Evolutionary conservation across 2,329 filamentous ascomycete species (phyloP), one percentile per base, ranked within the genome.

Genomic region (Fusarium newnesense): DNA sequence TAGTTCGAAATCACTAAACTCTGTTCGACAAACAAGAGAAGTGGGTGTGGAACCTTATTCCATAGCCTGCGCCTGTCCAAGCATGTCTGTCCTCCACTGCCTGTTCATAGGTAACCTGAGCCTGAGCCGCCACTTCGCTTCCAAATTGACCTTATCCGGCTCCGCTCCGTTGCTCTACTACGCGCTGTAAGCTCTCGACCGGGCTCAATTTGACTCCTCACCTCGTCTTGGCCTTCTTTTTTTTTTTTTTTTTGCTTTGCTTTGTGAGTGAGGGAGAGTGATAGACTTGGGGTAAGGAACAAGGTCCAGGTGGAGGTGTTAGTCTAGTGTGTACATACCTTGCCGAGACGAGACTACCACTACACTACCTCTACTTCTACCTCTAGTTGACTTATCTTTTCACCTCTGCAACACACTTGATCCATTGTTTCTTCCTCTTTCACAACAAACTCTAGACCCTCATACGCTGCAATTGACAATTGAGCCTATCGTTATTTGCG

Each of bases 1-100:
- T 64, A 40, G 54, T 50, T 60, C 60, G 44, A 53, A 59, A 50
- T 34, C 34, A 43, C 30, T 57, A 67, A 71, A 50, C 42, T 49
- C 56, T 44, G 44, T 50, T 57, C 26, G n/a, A 67, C 49, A 70
- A 53, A 46, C 36, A 58, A 65, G 66, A 74, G 71, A 46, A 58
- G 57, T 44, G 73, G 76, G 76, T 69, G 76, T 77, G 76, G 70
- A 77, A 78, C 76, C 76, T 78, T 76, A 75, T 70, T 70, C 43
- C 59, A 59, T 71, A 68, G 73, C 34, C 36, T 54, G 34, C 24
- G 49, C 49, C 32, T 37, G 50, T 37, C 50, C 24, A 53, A 53
- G 34, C 50, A 53, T 53, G 34, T 8, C 34, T 15, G 13, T 53
- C 50, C 50, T 53, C 34, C 50, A 53, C 50, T 53, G 50, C 16